A percentile compares a stretch with the other conserved stretches of the same genome.
phyloP scores from a whole-genome alignment of 2,329 filamentous ascomycete genomes.

The Diaporthe citri region DNA sequence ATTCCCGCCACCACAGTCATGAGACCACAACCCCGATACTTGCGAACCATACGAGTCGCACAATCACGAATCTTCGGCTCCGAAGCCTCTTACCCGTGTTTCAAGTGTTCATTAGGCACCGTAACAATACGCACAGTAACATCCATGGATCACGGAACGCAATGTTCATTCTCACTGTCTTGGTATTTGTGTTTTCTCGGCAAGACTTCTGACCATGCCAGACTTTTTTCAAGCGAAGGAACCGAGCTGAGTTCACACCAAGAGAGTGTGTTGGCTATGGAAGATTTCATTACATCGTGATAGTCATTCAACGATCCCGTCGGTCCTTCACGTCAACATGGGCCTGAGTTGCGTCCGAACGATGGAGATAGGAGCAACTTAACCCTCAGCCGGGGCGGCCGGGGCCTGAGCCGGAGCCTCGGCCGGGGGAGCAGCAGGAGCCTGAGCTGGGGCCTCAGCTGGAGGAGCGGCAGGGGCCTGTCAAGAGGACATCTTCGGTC shows the following conservation, averaged over 20 bases:
- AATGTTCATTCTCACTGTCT: not conserved
- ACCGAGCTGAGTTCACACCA: too few species aligned
- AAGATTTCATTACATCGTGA: not conserved
- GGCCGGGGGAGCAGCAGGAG: not conserved
- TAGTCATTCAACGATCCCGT: not conserved
- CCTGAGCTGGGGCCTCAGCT: conserved; percentile 5
- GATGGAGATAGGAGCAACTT: not conserved
- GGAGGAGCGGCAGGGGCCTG: conserved; percentile 8
- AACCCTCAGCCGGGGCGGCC: conserved; percentile 17
- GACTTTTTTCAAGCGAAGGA: not conserved
- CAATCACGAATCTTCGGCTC: not conserved
- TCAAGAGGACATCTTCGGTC: not conserved
- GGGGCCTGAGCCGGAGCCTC: conserved; percentile 1
- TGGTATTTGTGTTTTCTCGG: not conserved
- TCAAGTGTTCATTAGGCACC: not conserved
- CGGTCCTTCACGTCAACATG: not conserved
- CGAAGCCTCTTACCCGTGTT: not conserved
- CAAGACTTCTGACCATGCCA: not conserved
- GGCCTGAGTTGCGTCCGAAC: not conserved
- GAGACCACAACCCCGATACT: not conserved
- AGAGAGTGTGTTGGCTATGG: not conserved
- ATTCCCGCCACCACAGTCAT: too few species aligned
- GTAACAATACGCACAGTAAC: not conserved
- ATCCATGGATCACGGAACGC: too few species aligned
- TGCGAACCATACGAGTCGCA: not conserved